Percentiles rank a stretch among this genome's conserved stretches.
phyloP scores from a whole-genome alignment of 2,329 filamentous ascomycete species.

The Scedosporium minutisporum region DNA sequence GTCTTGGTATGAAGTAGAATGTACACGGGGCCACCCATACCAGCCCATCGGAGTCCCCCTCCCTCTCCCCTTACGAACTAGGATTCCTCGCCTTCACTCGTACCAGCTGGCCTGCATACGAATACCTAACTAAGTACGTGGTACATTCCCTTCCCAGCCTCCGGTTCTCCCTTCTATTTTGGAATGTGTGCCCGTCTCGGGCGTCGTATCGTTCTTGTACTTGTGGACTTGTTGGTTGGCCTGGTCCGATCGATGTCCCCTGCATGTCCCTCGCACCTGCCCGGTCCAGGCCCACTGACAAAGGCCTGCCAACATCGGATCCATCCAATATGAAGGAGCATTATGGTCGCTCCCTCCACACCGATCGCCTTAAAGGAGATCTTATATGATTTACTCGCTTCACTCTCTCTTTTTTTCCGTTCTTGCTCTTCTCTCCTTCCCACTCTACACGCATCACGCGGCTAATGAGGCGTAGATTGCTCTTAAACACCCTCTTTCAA shows the following conservation, averaged over 20 bases:
- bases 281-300: no score
- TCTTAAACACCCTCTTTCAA: background rate
- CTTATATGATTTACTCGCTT: constrained; percentile 1
- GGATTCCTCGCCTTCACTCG: background rate
- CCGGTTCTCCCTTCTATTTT: constrained; percentile 1
- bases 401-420: background rate
- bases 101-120: background rate
- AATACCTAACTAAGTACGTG: background rate
- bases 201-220: background rate
- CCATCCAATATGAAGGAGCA: no score
- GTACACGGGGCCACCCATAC: no score
- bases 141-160: background rate
- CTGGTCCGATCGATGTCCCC: background rate
- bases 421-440: background rate
- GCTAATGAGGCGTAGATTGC: constrained; percentile 3
- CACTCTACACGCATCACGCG: constrained; percentile 2
- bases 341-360: background rate
- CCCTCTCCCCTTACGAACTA: no score
- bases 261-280: background rate
- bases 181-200: background rate
- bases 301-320: no score
- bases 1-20: no score
- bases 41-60: no score
- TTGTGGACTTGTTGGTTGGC: background rate
- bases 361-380: background rate